These are phyloP conservation scores for Leishmania aethiopica DNA, from an alignment of 208 protist species.

Conservation along the genomic window DNA sequence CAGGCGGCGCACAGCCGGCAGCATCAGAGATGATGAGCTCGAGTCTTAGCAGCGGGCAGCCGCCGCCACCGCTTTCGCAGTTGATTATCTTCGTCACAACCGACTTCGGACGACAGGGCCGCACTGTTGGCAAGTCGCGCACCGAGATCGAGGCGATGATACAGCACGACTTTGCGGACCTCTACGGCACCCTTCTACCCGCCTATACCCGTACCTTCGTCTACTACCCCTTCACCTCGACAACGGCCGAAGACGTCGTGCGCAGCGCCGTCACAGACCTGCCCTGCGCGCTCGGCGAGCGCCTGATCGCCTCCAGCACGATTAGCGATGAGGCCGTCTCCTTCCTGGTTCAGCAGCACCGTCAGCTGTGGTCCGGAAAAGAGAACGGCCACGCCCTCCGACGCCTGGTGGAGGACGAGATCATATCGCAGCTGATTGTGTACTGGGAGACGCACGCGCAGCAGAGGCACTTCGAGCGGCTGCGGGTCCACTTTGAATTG, in stretches of 20 bases:
- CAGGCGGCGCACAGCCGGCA: neutral
- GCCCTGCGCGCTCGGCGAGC: conserved; percentile 41
- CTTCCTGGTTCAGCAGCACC: conserved; percentile 60
- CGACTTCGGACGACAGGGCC: conserved; percentile 83
- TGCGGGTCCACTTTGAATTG: conserved; percentile 25
- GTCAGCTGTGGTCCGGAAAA: conserved; percentile 46
- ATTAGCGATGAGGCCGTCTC: conserved; percentile 62
- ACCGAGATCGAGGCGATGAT: conserved; percentile 67
- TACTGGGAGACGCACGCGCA: conserved; percentile 39
- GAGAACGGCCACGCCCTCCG: conserved; percentile 78
- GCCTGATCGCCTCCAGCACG: conserved; percentile 37
- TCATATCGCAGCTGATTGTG: conserved; percentile 53
- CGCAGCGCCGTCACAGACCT: conserved; percentile 45
- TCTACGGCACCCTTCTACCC: conserved; percentile 72
- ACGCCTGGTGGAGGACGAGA: conserved; percentile 58
- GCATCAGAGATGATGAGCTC: neutral
- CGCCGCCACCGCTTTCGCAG: conserved; percentile 47
- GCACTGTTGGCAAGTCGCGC: conserved; percentile 63
- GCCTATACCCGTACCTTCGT: conserved; percentile 68
- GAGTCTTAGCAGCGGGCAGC: neutral
- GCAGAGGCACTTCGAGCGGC: conserved; percentile 6
- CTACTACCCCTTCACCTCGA: conserved; percentile 53
- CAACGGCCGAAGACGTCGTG: conserved; percentile 59
- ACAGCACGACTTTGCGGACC: conserved; percentile 52
- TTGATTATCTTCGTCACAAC: conserved; percentile 78